Base-by-base conservation (phyloP, 441 rosid genomes). In the Gossypium aridum region DNA sequence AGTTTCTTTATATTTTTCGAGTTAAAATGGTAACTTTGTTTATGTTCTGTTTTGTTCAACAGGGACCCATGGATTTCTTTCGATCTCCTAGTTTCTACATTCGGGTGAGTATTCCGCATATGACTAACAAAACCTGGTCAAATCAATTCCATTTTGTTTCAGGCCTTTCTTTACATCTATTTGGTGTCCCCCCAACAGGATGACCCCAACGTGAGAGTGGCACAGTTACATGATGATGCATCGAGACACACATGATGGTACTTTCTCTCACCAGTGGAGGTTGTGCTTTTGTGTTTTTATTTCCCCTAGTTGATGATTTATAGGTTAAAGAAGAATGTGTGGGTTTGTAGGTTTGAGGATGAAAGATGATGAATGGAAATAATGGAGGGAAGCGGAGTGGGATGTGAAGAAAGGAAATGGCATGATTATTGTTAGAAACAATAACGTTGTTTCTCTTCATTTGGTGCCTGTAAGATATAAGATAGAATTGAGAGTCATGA, bases 31-130 rank as follows among this genome's bases (percentile, higher is more conserved):
- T 61, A 39, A 45, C n/a, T 37, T 34, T n/a, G 68, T 8, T 0
- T 2, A 6, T 22, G 23, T 20, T 68, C 9, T 70, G 73, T 23
- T 22, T 49, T 22, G 12, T 72, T n/a, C 55, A 43, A 4, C 75
- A 72, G 68, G 69, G 75, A 45, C 56, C 25, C n/a, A 72, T 72
- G 75, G 60, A 72, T 72, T 72, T 72, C 75, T 72, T 72, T 49
- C 39, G 75, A 25, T 8, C 75, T 13, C 75, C 47, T 59, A 17
- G 59, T 28, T 72, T 39, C 12, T 72, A 45, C 57, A 45, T 72
- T 47, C 75, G 75, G 68, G 59, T 72, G 2, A 72, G 75, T 43
- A 14, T 39, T 61, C 17, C 9, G 3, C 25, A 60, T 43, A 7
- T 16, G 25, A 31, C 54, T 39, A 19, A 37, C 6, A 3, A 3